Evolutionary conservation across 371 early-diverging fungal species (phyloP), one percentile per base, ranked within the genome.

Genomic region (Choanephora cucurbitarum): DNA sequence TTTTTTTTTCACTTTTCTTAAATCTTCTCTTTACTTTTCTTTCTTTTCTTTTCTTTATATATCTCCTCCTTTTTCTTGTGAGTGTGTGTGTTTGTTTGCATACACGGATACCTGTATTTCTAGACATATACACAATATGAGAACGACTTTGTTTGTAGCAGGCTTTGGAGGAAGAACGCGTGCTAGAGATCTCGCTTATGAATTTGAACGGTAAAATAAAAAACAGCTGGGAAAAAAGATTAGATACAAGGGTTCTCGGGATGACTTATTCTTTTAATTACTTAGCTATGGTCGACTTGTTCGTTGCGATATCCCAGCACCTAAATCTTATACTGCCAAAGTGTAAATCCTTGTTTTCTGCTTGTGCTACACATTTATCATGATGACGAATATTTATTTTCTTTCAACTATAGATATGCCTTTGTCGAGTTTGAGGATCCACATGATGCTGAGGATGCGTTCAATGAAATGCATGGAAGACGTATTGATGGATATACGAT

Each of bases 391-490:
- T 32, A 17, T 46, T 34, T 7, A n/a, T 23, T 31, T 51, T 28
- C 13, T 64, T 4, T 40, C 18, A 15, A 39, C n/a, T 15, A 17
- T 52, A 89, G 91, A 42, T 92, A 86, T 78, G 94, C 94, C 17
- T 96, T 96, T 83, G 90, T 96, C 42, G 96, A 96, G 77, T 96
- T 85, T 75, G 93, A 92, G 65, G 93, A 94, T 70, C 77, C 83
- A 49, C 75, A 92, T 45, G 95, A 94, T 74, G 94, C 95, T 15
- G 90, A 86, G 21, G 92, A 92, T 62, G 95, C 95, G 18, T 91
- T 82, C 63, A 74, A 91, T 63, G 94, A 91, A 47, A 90, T 96
- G 95, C 94, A 91, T 62, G 91, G 91, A 41, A 64, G 84, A 60
- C 80, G 84, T 44, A 70, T 96, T 34, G 92, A 91, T 45, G 94